These are phyloP conservation scores for Elaeis oleifera DNA, from an alignment of 202 grass and related monocot genomes.

Conservation along the genomic window DNA sequence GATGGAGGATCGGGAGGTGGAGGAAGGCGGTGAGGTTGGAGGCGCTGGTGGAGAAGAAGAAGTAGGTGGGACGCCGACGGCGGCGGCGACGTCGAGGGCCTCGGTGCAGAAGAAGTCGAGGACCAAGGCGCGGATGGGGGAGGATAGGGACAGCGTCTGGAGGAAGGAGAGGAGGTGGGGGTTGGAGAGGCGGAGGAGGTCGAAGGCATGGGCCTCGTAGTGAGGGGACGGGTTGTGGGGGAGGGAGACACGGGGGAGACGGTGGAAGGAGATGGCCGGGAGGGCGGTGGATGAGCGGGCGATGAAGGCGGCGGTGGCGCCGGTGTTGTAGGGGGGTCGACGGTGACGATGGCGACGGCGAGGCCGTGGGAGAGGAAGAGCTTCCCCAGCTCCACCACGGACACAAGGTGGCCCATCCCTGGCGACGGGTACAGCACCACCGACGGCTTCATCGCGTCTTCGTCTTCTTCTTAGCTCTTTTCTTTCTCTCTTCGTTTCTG, in stretches of 20 bases:
- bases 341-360: neutral
- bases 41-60: constrained; percentile 23
- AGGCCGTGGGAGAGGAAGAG: neutral
- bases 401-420: neutral
- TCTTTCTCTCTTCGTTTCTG: no score
- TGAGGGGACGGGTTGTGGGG: neutral
- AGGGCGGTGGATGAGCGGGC: neutral
- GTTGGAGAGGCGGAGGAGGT: constrained; percentile 3
- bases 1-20: constrained; percentile 5
- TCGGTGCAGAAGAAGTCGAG: constrained; percentile 24
- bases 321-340: neutral
- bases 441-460: neutral
- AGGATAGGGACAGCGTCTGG: neutral
- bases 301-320: neutral
- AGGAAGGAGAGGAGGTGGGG: constrained; percentile 12
- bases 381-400: neutral
- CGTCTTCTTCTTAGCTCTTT: no score
- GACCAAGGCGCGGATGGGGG: constrained; percentile 20
- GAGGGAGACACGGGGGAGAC: neutral
- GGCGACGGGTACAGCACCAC: neutral
- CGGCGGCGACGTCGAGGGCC: constrained; percentile 12
- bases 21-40: constrained; percentile 34
- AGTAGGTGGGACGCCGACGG: constrained; percentile 16
- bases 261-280: constrained; percentile 9
- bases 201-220: neutral